These are phyloP conservation scores for Candida insectalens DNA, from an alignment of 805 yeast genomes.

Conservation along the genomic window DNA sequence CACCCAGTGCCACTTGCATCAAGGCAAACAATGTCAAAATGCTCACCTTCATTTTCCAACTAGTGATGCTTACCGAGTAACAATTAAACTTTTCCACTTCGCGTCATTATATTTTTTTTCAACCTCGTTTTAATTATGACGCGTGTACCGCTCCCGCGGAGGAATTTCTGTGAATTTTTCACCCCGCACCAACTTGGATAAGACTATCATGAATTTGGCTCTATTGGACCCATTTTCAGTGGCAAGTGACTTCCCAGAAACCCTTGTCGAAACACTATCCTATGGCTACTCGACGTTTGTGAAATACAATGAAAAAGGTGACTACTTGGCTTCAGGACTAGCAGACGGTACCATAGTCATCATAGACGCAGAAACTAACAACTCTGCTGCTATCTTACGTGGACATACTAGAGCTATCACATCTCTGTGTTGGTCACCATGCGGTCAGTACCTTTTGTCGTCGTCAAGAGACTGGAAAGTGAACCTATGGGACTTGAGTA, in stretches of 20 bases:
- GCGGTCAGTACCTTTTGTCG: conserved; percentile 61
- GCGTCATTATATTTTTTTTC: not conserved
- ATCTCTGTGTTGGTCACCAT: conserved; percentile 43
- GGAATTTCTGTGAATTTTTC: no score
- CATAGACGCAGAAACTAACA: conserved; percentile 62
- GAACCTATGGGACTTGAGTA: conserved; percentile 67
- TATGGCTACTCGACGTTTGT: conserved; percentile 61
- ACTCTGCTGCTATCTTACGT: conserved; percentile 44
- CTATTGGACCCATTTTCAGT: conserved; percentile 86
- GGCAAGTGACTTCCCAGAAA: conserved; percentile 85
- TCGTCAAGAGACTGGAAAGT: conserved; percentile 78
- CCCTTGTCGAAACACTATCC: conserved; percentile 59
- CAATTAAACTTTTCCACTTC: no score
- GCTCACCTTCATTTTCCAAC: no score
- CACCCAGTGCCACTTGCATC: conserved; percentile 4
- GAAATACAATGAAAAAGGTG: conserved; percentile 66
- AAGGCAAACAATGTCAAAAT: not conserved
- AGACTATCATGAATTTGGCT: conserved; percentile 57
- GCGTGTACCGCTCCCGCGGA: no score
- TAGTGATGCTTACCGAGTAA: no score
- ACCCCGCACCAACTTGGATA: no score
- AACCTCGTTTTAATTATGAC: no score
- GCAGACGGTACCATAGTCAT: conserved; percentile 65
- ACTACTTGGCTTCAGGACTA: conserved; percentile 76
- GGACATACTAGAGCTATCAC: conserved; percentile 70